A percentile compares a stretch with the other conserved stretches of the same genome.
Evolutionary conservation across 371 early-diverging fungal species (phyloP).

Genomic region (Basidiobolus heterosporus): DNA sequence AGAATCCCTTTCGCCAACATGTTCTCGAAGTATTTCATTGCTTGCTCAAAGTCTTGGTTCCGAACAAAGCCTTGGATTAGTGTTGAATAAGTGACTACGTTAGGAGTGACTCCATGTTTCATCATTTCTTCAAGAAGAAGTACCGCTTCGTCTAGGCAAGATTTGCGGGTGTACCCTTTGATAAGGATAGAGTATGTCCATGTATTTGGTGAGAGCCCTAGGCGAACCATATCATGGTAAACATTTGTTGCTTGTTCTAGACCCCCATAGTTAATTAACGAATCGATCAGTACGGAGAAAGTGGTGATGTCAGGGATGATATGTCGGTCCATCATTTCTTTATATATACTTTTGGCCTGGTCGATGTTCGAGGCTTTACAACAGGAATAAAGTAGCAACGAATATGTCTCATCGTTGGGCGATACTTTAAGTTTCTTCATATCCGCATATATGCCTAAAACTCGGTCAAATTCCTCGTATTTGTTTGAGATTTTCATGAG

Average conservation of each 20-base stretch:
- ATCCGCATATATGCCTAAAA: no score
- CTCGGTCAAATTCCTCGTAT: no score
- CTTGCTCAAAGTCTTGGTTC: slow-evolving; percentile 1
- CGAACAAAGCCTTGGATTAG: slow-evolving; percentile 4
- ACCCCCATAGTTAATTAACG: neutral
- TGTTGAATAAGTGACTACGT: slow-evolving; percentile 4
- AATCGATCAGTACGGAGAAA: slow-evolving; percentile 2
- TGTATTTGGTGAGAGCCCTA: slow-evolving; percentile 2
- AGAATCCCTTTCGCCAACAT: slow-evolving; percentile 2
- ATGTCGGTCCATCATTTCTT: slow-evolving; percentile 2
- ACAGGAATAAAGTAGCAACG: no score
- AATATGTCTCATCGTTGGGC: no score
- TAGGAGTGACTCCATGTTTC: neutral
- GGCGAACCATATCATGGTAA: slow-evolving; percentile 1
- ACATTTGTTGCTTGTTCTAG: slow-evolving; percentile 1
- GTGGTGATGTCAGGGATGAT: slow-evolving; percentile 1
- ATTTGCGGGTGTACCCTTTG: slow-evolving; percentile 1
- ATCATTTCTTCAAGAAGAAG: slow-evolving; percentile 1
- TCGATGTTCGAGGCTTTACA: no score
- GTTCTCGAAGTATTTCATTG: slow-evolving; percentile 2
- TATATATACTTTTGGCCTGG: no score
- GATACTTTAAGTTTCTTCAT: no score
- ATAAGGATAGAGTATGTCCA: slow-evolving; percentile 2
- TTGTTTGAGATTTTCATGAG: no score
- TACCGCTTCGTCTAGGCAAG: neutral